Evolutionary conservation across 768 basidiomycete genomes (phyloP).

Genomic region (Leucocoprinus leucothites): DNA sequence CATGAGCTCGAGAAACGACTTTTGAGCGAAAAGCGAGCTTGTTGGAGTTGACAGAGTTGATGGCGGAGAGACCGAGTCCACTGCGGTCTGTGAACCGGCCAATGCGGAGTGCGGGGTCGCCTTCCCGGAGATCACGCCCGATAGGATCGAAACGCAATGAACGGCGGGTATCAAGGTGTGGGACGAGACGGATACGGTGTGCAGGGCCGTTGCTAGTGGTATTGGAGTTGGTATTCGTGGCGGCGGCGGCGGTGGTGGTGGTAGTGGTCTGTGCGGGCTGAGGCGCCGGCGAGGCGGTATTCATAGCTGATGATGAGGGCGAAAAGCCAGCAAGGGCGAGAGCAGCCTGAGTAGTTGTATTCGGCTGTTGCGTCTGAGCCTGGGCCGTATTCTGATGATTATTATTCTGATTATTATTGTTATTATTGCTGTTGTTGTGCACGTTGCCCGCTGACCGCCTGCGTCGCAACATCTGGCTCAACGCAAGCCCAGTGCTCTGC

Average conservation of each 20-base stretch:
- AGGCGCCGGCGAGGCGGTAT: constrained; percentile 12
- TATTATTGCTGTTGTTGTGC: neutral
- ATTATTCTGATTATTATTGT: neutral
- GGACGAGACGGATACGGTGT: constrained; percentile 92
- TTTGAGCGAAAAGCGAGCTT: constrained; percentile 95
- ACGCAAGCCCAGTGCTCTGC: constrained; percentile 32
- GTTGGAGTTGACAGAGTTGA: constrained; percentile 67
- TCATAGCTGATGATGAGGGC: neutral
- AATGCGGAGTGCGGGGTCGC: constrained; percentile 74
- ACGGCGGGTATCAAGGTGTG: constrained; percentile 87
- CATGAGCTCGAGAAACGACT: constrained; percentile 92
- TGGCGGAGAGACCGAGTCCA: constrained; percentile 59
- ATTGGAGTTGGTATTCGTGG: constrained; percentile 1
- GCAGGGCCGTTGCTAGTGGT: no score
- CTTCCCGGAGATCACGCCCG: constrained; percentile 73
- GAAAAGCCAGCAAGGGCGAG: neutral
- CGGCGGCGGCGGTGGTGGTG: neutral
- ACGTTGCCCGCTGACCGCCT: constrained; percentile 31
- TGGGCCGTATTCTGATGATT: constrained; percentile 16
- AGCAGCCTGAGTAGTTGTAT: neutral
- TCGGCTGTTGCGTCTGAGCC: constrained; percentile 1
- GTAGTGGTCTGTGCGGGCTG: constrained; percentile 9
- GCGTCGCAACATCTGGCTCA: constrained; percentile 64
- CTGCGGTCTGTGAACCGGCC: constrained; percentile 93
- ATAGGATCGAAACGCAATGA: constrained; percentile 93